Evolutionary conservation across 2,329 filamentous ascomycete species (phyloP).

Genomic region (Aspergillus puulaauensis): DNA sequence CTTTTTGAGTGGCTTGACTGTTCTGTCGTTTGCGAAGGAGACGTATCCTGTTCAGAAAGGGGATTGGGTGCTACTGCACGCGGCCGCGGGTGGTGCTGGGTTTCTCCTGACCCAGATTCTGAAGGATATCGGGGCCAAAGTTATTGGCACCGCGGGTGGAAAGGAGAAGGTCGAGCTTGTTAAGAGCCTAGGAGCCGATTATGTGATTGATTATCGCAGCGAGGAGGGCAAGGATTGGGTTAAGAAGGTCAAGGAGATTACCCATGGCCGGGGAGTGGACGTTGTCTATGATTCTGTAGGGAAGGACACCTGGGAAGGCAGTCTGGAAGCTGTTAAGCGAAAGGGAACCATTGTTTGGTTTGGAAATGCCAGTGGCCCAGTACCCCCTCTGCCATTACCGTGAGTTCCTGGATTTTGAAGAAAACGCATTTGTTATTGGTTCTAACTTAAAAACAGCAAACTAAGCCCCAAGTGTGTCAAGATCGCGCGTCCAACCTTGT

Average conservation of each 20-base stretch:
- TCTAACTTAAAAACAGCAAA: slow-evolving; percentile 22
- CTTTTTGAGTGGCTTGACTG: slow-evolving; percentile 80
- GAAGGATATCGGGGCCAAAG: slow-evolving; percentile 67
- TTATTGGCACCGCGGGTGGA: slow-evolving; percentile 77
- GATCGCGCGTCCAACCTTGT: slow-evolving; percentile 71
- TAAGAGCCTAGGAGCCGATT: slow-evolving; percentile 64
- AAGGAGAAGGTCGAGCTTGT: slow-evolving; percentile 71
- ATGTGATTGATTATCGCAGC: slow-evolving; percentile 76
- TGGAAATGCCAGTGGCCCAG: slow-evolving; percentile 77
- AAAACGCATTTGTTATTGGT: neutral
- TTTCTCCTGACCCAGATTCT: slow-evolving; percentile 74
- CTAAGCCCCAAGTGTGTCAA: slow-evolving; percentile 74
- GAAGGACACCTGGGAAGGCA: slow-evolving; percentile 77
- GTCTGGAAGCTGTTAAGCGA: slow-evolving; percentile 69
- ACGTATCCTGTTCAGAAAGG: slow-evolving; percentile 68
- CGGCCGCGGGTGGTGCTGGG: slow-evolving; percentile 80
- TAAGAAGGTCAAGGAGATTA: slow-evolving; percentile 81
- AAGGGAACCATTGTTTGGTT: slow-evolving; percentile 79
- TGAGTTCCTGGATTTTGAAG: slow-evolving; percentile 47
- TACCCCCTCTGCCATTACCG: slow-evolving; percentile 65
- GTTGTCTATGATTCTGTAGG: slow-evolving; percentile 87
- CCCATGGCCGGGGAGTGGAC: slow-evolving; percentile 68
- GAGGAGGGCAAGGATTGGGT: slow-evolving; percentile 78
- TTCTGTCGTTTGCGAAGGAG: slow-evolving; percentile 75
- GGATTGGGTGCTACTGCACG: slow-evolving; percentile 81